These are phyloP conservation scores for Sclerotinia trifoliorum DNA, from an alignment of 2,329 filamentous ascomycete genomes.

Conservation along the genomic window DNA sequence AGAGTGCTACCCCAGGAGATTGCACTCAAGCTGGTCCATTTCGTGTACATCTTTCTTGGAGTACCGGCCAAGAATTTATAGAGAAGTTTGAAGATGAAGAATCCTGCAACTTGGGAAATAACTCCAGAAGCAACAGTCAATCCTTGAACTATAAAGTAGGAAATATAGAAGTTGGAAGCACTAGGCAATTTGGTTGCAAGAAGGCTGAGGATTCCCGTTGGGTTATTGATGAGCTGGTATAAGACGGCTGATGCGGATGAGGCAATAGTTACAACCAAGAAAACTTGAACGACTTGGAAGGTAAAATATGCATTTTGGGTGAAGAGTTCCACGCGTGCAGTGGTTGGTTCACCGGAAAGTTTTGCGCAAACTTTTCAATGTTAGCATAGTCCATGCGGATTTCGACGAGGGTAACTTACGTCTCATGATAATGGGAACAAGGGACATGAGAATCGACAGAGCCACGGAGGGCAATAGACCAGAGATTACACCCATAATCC, in stretches of 20 bases:
- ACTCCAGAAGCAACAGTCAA: conserved; percentile 73
- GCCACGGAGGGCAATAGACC: conserved; percentile 79
- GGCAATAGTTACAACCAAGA: conserved; percentile 79
- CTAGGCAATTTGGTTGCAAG: conserved; percentile 74
- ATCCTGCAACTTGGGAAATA: conserved; percentile 70
- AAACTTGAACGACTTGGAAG: conserved; percentile 89
- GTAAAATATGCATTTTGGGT: conserved; percentile 90
- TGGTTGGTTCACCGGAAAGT: conserved; percentile 74
- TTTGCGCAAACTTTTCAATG: conserved; percentile 65
- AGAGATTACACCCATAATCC: conserved; percentile 78
- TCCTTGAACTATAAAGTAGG: conserved; percentile 92
- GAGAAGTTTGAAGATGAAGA: conserved; percentile 71
- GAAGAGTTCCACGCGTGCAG: conserved; percentile 78
- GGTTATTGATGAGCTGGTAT: conserved; percentile 60
- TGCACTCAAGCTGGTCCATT: conserved; percentile 71
- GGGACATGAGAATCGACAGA: conserved; percentile 79
- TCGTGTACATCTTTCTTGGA: conserved; percentile 74
- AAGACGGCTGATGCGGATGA: conserved; percentile 75
- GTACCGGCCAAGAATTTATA: conserved; percentile 74
- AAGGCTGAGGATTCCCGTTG: conserved; percentile 58
- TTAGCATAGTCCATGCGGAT: conserved; percentile 24
- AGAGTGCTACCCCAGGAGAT: conserved; percentile 83
- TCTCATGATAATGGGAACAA: conserved; percentile 80
- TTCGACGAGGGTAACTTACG: conserved; percentile 48
- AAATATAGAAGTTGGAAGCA: conserved; percentile 91